Evolutionary conservation across 2,329 filamentous ascomycete species (phyloP).

Genomic region (Colletotrichum aenigma): DNA sequence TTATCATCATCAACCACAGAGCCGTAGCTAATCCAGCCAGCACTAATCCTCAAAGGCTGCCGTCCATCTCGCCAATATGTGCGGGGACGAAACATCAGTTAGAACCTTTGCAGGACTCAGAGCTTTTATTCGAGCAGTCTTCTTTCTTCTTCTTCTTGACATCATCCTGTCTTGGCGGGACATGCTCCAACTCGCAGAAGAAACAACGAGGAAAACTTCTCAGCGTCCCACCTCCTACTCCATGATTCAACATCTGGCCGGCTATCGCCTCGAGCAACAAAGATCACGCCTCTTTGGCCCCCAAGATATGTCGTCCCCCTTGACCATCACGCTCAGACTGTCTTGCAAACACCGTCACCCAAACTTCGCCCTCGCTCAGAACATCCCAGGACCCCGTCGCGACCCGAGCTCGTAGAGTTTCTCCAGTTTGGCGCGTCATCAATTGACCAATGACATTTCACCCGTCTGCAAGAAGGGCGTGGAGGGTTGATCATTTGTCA

Average conservation of each 20-base stretch:
- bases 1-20: neutral
- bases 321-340: neutral
- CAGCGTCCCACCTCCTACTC: fast-evolving
- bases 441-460: neutral
- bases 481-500: neutral
- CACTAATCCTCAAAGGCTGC: neutral
- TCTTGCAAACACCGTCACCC: neutral
- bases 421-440: neutral
- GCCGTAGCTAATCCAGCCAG: neutral
- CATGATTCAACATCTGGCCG: fast-evolving
- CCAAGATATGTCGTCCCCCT: neutral
- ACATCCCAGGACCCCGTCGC: neutral
- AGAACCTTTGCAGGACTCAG: neutral
- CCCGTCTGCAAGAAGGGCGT: neutral
- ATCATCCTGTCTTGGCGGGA: neutral
- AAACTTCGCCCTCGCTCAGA: neutral
- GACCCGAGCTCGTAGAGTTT: neutral
- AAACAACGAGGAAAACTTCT: neutral
- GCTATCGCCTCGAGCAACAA: neutral
- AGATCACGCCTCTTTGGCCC: neutral
- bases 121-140: neutral
- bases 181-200: fast-evolving
- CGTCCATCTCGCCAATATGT: neutral
- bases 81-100: no score
- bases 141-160: neutral